Evolutionary conservation across 192 early-diverging fungal species (phyloP), one percentile per base, ranked within the genome.

Genomic region (Coemansia sp.): DNA sequence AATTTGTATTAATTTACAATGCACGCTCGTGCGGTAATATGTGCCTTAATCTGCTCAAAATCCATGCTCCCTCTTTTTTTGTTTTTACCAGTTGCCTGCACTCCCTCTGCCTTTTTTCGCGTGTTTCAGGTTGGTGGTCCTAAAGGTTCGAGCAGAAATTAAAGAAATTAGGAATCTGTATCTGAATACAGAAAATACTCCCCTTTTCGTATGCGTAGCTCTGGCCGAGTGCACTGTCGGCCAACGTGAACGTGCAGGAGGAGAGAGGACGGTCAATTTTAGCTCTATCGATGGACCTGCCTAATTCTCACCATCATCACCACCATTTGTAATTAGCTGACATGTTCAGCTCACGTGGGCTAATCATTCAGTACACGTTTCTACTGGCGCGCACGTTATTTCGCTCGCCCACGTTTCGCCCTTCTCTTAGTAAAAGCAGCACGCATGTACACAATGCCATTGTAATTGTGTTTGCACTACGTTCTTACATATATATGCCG

Each of bases 1-100:
- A n/a, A 49, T 25, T 53, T 53, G 29, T 53, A 31, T 53, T 53
- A 53, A 31, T 53, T 31, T 53, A 24, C 49, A 53, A 27, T 53
- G 49, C 49, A 29, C 27, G 27, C 25, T 53, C 27, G 49, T 31
- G 49, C 27, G 49, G 49, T 25, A 25, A 12, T 53, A 53, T 31
- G 49, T 53, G 27, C 14, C 27, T 31, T 53, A n/a, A 29, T 53
- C 49, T 53, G 17, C 49, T 53, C 49, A 53, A n/a, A n/a, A 53
- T 25, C 49, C 49, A 31, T 31, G 49, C 49, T 32, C 49, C 49
- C 49, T 53, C 27, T 32, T 53, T 53, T 53, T 32, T 17, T 19
- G 14, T 43, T 43, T 25, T 25, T 49, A 49, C 46, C 20, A 25
- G 32, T 4, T 7, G 32, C 32, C 27, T 1, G 49, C 27, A 53